These are phyloP conservation scores for Tolypocladium ovalisporum DNA, from an alignment of 2,329 filamentous ascomycete species.

Conservation along the genomic window DNA sequence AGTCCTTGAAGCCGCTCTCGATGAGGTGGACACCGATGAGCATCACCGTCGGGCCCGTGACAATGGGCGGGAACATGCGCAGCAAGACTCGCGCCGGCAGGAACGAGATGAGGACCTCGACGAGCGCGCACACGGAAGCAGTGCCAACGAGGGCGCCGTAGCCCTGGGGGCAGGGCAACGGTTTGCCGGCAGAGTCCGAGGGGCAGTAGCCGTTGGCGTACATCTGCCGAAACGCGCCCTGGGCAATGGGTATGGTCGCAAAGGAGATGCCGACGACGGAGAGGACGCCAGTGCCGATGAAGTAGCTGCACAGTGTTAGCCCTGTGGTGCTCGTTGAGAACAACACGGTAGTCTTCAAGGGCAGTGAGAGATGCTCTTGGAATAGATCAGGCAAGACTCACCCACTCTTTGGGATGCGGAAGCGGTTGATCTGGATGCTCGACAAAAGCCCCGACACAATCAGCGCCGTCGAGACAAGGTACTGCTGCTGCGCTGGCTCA, in stretches of 20 bases:
- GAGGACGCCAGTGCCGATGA: slow-evolving; percentile 67
- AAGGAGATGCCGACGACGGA: slow-evolving; percentile 57
- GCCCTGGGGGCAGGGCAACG: slow-evolving; percentile 62
- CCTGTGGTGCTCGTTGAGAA: neutral
- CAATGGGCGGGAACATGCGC: slow-evolving; percentile 67
- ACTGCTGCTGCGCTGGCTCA: slow-evolving; percentile 49
- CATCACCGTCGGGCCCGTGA: slow-evolving; percentile 60
- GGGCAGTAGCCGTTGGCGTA: slow-evolving; percentile 62
- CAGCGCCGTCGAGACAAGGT: slow-evolving; percentile 67
- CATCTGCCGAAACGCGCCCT: slow-evolving; percentile 65
- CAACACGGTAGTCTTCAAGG: neutral
- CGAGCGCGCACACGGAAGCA: slow-evolving; percentile 48
- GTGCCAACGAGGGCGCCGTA: slow-evolving; percentile 68
- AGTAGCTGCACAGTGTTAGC: slow-evolving; percentile 41
- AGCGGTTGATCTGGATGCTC: slow-evolving; percentile 64
- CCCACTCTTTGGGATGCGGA: slow-evolving; percentile 59
- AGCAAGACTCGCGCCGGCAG: slow-evolving; percentile 58
- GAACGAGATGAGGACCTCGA: slow-evolving; percentile 68
- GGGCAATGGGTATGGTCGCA: slow-evolving; percentile 29
- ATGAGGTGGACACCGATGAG: slow-evolving; percentile 68
- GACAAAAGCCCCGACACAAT: slow-evolving; percentile 72
- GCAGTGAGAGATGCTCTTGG: neutral
- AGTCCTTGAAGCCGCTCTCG: slow-evolving; percentile 60
- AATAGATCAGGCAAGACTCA: slow-evolving; percentile 17
- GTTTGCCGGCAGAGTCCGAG: slow-evolving; percentile 47